Percentiles rank a stretch among this genome's conserved stretches.
phyloP scores from a whole-genome alignment of 305 asterid genomes.

The Salvia sclarea region DNA sequence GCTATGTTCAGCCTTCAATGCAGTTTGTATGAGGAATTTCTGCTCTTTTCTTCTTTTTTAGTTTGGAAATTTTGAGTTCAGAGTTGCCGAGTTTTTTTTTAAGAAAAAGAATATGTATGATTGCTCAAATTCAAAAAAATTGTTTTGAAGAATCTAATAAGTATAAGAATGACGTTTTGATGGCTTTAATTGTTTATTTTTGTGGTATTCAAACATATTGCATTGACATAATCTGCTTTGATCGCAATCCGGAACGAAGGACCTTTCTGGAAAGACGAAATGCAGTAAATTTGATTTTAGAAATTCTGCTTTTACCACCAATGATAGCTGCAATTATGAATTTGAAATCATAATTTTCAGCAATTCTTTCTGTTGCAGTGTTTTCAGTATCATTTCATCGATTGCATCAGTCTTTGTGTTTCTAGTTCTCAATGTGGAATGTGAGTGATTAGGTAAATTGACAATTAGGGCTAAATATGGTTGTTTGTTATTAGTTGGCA shows the following conservation, averaged over 20 bases:
- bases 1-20: conserved; percentile 21
- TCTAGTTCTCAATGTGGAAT: not conserved
- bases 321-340: not conserved
- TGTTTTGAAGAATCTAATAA: not conserved
- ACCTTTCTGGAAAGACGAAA: not conserved
- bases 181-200: not conserved
- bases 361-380: not conserved
- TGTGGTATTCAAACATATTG: conserved; percentile 10
- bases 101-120: not conserved
- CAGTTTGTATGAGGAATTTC: conserved; percentile 15
- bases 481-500: not conserved
- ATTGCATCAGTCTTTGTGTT: not conserved
- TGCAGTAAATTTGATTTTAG: not conserved
- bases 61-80: conserved; percentile 8
- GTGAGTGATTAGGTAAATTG: not conserved
- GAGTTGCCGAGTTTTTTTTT: conserved; percentile 25
- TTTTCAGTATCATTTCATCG: not conserved
- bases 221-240: conserved; percentile 4
- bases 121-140: not conserved
- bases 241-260: conserved; percentile 1
- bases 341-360: not conserved
- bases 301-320: not conserved
- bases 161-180: not conserved
- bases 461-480: not conserved
- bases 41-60: not conserved